Base-by-base conservation (phyloP, 345 rosid species). In the Bruguiera sexangula region DNA sequence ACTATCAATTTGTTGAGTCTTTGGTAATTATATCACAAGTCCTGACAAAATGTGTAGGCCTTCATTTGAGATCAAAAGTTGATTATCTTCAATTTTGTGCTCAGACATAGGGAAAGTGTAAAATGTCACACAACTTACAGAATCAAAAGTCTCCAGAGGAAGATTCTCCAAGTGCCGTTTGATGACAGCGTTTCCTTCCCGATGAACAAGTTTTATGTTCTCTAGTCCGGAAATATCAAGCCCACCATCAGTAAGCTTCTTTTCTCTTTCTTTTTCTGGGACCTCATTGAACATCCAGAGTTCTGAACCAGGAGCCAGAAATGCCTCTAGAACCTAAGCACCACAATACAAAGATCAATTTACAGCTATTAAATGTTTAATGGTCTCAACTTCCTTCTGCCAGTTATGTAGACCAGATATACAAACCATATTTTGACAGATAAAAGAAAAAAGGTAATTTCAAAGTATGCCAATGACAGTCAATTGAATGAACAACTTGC, bases 211-310 rank as follows among this genome's bases (percentile, higher is more conserved):
- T 74, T 79, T 87, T 73, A 90, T 75, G 79, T 93, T 93, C 71
- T 68, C 67, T 76, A 88, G 71, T 22, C 75, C 76, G 34, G 79
- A 72, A 78, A 81, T 81, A 59, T 90, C 85, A 48, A 92, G 87
- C 69, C 96, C 98, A 32, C 93, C 93, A 68, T 87, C 96, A 62
- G 77, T 78, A 73, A 90, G 79, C 81, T 88, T 93, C 64, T 66
- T 86, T 76, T 93, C 96, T 85, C 98, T 87, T 76, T 87, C 93
- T 63, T 83, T 81, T 75, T 86, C 90, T 51, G 91, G 89, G 63
- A 93, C 96, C 75, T 90, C 98, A 56, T 91, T 93, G 79, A 93
- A 88, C 87, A 93, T 90, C 96, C 98, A 93, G 69, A 93, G 81
- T 79, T 93, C 95, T 29, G 98, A 93, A 77, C 93, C 96, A 30